Evolutionary conservation across 139 green algal genomes (phyloP), one percentile per base, ranked within the genome.

Genomic region (Mychonastes homosphaera): DNA sequence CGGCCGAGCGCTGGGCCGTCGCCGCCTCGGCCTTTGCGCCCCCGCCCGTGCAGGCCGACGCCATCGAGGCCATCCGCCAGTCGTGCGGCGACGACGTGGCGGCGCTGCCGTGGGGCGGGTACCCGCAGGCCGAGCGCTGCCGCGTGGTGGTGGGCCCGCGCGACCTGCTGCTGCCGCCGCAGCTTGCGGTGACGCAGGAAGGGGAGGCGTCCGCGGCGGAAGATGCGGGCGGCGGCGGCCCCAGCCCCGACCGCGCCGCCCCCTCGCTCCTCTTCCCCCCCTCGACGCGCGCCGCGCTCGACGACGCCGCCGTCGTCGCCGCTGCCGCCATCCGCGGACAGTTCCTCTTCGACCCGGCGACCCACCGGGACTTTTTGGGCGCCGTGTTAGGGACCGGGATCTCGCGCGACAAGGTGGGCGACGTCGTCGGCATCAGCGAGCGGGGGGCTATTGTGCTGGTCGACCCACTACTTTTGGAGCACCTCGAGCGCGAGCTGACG

Each of bases 341-440:
- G 52, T 87, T 85, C 57, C 60, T 84, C 38, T 86, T 91, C 59
- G 85, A 94, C 18, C 56, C 80, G 0, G 80, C 80, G 32, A 80
- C 60, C 9, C 85, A 94, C 54, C 68, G 71, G 13, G 85, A 94
- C 73, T 91, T 94, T 32, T 54, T 94, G 15, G 85, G 85, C 0
- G 78, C 85, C 0, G 71, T 76, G 19, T 56, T 91, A 29, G 83
- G 79, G 19, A 90, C 83, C 12, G 85, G 85, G 53, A 39, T 9
- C 46, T 35, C n/a, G 15, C 15, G 27, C 46, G 23, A 30, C 29
- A 75, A 54, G 2, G 56, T 63, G 6, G 29, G 56, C 33, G 56
- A 63, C 8, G 32, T 27, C n/a, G 41, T 63, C 18, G 56, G 56
- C 30, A 43, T 63, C 41, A 63, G 56, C 43, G 34, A 56, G 49